Conservation (phyloP, 108 stramenopile genomes). For the Nitzschia sp. region DNA sequence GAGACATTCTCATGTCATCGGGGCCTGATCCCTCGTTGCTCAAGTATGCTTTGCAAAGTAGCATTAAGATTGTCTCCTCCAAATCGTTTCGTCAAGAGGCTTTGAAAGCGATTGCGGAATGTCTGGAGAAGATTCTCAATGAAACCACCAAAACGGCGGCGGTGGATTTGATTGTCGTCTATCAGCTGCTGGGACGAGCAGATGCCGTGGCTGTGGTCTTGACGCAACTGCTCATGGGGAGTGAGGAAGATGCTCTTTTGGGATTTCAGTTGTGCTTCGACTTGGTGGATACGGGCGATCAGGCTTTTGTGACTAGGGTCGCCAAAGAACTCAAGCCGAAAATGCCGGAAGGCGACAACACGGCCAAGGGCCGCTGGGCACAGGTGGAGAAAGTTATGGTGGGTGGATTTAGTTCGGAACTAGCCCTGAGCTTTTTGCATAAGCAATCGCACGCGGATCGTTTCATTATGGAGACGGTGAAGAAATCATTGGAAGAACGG, state of each 20-base stretch:
- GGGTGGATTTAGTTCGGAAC: conserved; percentile 85
- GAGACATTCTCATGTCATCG: conserved; percentile 45
- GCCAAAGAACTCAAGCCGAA: conserved; percentile 40
- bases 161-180: conserved; percentile 66
- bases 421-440: conserved; percentile 88
- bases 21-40: conserved; percentile 33
- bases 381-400: conserved; percentile 58
- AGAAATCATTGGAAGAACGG: conserved; percentile 87
- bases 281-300: conserved; percentile 92
- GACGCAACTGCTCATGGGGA: conserved; percentile 54
- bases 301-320: conserved; percentile 85
- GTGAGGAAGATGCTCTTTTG: conserved; percentile 79
- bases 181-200: conserved; percentile 78
- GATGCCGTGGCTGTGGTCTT: conserved; percentile 71
- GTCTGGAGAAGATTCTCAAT: conserved; percentile 25
- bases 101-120: conserved; percentile 66
- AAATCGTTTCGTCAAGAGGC: conserved; percentile 80
- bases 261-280: conserved; percentile 97
- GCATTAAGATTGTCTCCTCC: conserved; percentile 62
- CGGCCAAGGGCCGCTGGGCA: conserved; percentile 32
- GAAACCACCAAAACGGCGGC: conserved; percentile 36
- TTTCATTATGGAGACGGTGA: conserved; percentile 86
- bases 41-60: conserved; percentile 55
- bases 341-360: conserved; percentile 23
- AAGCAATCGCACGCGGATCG: conserved; percentile 84